phyloP scores from a whole-genome alignment of 2,329 filamentous ascomycete genomes.

The Ascocoryne sarcoides region DNA sequence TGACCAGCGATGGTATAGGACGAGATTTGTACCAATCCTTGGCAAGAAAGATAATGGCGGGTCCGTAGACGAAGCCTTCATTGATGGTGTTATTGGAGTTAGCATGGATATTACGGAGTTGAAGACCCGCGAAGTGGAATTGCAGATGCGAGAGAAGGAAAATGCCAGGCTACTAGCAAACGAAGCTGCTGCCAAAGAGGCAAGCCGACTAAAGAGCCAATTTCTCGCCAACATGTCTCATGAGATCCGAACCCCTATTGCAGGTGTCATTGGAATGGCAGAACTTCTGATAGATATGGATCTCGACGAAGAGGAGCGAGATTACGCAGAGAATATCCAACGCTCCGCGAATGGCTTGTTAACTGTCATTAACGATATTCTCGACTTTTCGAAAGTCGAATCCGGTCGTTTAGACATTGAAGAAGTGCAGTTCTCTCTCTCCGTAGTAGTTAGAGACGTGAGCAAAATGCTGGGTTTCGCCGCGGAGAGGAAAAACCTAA shows the following conservation, averaged over 20 bases:
- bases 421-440: constrained; percentile 70
- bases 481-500: constrained; percentile 69
- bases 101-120: constrained; percentile 72
- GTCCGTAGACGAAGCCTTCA: constrained; percentile 38
- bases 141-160: constrained; percentile 57
- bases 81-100: constrained; percentile 70
- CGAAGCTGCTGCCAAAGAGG: constrained; percentile 70
- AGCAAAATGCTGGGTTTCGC: constrained; percentile 83
- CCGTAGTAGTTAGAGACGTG: constrained; percentile 67
- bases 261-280: constrained; percentile 72
- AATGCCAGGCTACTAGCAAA: constrained; percentile 65
- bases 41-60: constrained; percentile 46
- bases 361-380: constrained; percentile 84
- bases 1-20: constrained; percentile 58
- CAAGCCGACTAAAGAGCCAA: constrained; percentile 70
- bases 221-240: constrained; percentile 79
- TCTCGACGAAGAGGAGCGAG: constrained; percentile 60
- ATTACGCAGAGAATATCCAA: constrained; percentile 71
- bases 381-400: constrained; percentile 84
- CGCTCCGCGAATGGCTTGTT: constrained; percentile 72
- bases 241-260: constrained; percentile 70
- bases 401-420: constrained; percentile 70
- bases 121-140: constrained; percentile 52
- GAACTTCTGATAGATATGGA: constrained; percentile 63
- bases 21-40: constrained; percentile 58